These are phyloP conservation scores for Talaromyces sp. DNA, from an alignment of 2,329 filamentous ascomycete genomes.

Conservation along the genomic window DNA sequence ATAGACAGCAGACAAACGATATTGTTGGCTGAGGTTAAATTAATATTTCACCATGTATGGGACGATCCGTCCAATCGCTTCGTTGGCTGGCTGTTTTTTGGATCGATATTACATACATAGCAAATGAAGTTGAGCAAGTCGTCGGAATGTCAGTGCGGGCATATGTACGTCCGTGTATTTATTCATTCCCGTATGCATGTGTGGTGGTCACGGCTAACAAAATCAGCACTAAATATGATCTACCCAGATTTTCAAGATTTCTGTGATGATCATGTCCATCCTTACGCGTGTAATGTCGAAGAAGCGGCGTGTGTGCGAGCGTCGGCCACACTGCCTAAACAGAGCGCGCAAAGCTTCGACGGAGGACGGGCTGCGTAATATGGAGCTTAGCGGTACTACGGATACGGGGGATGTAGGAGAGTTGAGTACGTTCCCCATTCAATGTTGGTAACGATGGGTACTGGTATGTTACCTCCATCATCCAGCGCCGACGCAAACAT, in stretches of 20 bases:
- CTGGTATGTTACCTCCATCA: neutral
- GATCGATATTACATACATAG: neutral
- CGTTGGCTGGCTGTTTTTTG: neutral
- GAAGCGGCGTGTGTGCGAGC: neutral
- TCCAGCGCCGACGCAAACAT: neutral
- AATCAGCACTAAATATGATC: neutral
- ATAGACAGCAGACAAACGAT: neutral
- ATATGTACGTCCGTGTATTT: neutral
- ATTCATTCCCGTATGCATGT: no score
- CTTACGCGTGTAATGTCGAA: neutral
- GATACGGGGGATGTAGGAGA: neutral
- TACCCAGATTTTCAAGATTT: neutral
- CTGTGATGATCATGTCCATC: neutral
- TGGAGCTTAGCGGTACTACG: neutral
- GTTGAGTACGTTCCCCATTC: neutral
- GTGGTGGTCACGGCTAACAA: neutral
- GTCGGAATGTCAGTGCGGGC: slow-evolving; percentile 6
- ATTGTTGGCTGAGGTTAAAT: neutral
- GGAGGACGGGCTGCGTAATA: neutral
- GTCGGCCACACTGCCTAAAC: neutral
- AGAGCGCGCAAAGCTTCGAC: neutral
- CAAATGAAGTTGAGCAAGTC: neutral
- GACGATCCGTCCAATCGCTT: neutral
- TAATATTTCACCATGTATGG: neutral
- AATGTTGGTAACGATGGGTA: neutral